Evolutionary conservation across 169 alveolate species (phyloP).

Genomic region (Plasmodium vivax): DNA sequence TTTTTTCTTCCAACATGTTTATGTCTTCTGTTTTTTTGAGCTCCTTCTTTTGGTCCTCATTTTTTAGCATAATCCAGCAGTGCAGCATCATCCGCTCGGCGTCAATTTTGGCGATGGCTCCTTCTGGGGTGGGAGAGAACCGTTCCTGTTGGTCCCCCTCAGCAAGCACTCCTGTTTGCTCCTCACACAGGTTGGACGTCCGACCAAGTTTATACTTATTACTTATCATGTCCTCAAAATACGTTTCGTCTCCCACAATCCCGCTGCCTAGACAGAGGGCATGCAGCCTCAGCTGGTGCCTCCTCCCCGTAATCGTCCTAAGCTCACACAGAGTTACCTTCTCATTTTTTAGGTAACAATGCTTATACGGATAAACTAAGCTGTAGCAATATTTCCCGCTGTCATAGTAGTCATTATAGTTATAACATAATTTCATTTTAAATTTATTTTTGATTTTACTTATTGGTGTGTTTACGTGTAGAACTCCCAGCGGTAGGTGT

Average conservation of each 20-base stretch:
- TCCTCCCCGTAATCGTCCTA: conserved; percentile 71
- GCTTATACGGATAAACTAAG: conserved; percentile 59
- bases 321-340: conserved; percentile 70
- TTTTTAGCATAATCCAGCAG: conserved; percentile 63
- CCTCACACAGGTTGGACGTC: background rate
- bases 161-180: background rate
- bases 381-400: conserved; percentile 72
- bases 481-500: conserved; percentile 60
- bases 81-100: conserved; percentile 74
- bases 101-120: conserved; percentile 20
- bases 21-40: conserved; percentile 46
- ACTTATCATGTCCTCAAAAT: conserved; percentile 67
- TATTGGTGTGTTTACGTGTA: conserved; percentile 59
- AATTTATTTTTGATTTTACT: conserved; percentile 58
- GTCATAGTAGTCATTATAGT: conserved; percentile 63
- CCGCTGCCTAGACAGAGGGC: conserved; percentile 55
- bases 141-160: background rate
- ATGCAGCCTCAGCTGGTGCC: conserved; percentile 73
- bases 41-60: conserved; percentile 3
- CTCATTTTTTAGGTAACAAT: conserved; percentile 53
- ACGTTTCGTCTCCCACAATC: conserved; percentile 74
- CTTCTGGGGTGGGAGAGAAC: background rate
- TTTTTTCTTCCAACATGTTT: conserved; percentile 48
- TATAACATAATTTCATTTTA: conserved; percentile 73
- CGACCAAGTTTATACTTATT: conserved; percentile 47